Conservation (phyloP, 2,329 filamentous ascomycete species). For the Apiospora kogelbergensis region DNA sequence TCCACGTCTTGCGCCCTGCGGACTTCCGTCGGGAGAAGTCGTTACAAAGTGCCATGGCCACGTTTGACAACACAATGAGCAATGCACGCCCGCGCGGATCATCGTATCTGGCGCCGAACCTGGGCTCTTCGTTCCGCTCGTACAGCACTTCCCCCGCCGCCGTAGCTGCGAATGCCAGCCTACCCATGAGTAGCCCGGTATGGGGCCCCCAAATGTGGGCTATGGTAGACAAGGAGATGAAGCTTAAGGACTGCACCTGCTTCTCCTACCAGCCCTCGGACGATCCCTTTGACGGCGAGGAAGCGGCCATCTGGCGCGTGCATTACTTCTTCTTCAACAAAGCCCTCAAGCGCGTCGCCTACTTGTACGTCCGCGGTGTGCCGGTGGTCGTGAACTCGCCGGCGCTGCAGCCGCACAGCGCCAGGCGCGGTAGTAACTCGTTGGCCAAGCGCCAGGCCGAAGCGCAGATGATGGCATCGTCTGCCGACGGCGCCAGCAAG, state of each 20-base stretch:
- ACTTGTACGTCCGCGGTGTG: constrained; percentile 88
- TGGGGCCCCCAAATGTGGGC: constrained; percentile 95
- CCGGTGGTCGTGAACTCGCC: constrained; percentile 59
- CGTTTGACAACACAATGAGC: constrained; percentile 82
- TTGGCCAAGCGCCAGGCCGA: constrained; percentile 31
- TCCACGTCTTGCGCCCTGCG: constrained; percentile 84
- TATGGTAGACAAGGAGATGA: constrained; percentile 92
- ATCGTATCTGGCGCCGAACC: constrained; percentile 31
- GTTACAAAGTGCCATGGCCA: constrained; percentile 79
- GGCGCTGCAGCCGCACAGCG: constrained; percentile 24
- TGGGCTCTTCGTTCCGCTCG: constrained; percentile 41
- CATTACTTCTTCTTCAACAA: constrained; percentile 99
- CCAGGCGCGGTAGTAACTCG: constrained; percentile 27
- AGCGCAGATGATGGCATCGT: constrained; percentile 26
- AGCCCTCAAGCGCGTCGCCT: constrained; percentile 85
- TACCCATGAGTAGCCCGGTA: constrained; percentile 52
- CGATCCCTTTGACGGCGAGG: constrained; percentile 88
- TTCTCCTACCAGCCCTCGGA: constrained; percentile 89
- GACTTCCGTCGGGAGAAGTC: constrained; percentile 88
- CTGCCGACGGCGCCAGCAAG: constrained; percentile 63
- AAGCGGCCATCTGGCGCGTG: constrained; percentile 90
- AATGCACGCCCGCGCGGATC: constrained; percentile 71
- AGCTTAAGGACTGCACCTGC: constrained; percentile 80
- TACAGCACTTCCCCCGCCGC: constrained; percentile 37
- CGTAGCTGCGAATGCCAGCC: constrained; percentile 36